Evolutionary conservation across 768 basidiomycete species (phyloP).

Genomic region (Grammothele lineata): DNA sequence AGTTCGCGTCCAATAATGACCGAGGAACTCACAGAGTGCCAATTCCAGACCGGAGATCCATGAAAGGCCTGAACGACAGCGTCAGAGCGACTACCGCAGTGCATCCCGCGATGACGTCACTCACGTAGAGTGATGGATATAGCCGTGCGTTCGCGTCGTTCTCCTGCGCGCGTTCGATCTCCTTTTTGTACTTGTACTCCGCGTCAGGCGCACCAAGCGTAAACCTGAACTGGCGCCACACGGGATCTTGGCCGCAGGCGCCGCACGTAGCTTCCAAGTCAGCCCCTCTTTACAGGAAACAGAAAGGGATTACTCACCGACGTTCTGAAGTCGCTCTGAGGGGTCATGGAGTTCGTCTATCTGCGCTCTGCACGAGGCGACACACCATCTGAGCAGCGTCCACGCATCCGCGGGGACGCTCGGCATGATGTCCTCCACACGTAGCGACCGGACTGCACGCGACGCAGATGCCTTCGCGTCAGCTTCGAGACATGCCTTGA

Average conservation of each 20-base stretch:
- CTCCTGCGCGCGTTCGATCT: constrained; percentile 35
- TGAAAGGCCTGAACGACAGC: constrained; percentile 52
- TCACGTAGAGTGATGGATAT: constrained; percentile 35
- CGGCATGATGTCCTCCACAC: constrained; percentile 46
- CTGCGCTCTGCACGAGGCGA: constrained; percentile 70
- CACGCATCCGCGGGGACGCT: constrained; percentile 54
- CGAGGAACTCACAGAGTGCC: constrained; percentile 52
- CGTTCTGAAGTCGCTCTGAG: constrained; percentile 48
- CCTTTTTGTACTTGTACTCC: constrained; percentile 55
- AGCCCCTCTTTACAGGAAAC: background rate
- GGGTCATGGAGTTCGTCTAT: constrained; percentile 54
- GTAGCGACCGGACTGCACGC: constrained; percentile 24
- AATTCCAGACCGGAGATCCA: constrained; percentile 58
- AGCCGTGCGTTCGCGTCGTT: constrained; percentile 35
- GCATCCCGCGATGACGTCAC: background rate
- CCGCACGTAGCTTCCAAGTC: background rate
- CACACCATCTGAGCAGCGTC: constrained; percentile 63
- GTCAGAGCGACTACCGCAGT: background rate
- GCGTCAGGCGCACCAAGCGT: constrained; percentile 67
- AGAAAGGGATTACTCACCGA: constrained; percentile 33
- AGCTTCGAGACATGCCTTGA: constrained; percentile 49
- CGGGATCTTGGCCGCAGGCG: constrained; percentile 29
- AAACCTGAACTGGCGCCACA: constrained; percentile 54
- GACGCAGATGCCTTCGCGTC: too few relatives aligned
- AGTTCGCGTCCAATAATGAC: background rate